Base-by-base conservation (phyloP, 1,284 basidiomycete genomes). In the Paramarasmius palmivorus region DNA sequence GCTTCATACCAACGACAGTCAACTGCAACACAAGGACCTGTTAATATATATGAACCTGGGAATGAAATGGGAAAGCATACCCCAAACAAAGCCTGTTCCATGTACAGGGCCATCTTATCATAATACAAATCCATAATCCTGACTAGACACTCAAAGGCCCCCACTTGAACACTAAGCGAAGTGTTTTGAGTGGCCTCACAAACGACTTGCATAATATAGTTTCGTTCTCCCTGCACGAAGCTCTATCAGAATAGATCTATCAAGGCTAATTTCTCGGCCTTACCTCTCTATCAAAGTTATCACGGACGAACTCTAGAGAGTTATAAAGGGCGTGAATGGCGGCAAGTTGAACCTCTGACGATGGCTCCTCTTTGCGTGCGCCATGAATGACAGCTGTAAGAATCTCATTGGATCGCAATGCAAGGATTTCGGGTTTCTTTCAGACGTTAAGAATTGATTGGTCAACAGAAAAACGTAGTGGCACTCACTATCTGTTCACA, bases 161-260 rank as follows among this genome's bases (percentile, higher is more conserved):
- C 92, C 20, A 95, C 88, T 76, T 98, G 94, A 49, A 98, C 94
- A 41, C 83, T 72, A 15, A 90, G 83, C 4, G 86, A 73, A 2
- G 79, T 59, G 61, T 87, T 94, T 72, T 99, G 97, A 1, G 97
- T 99, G 1, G 96, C 97, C 69, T 99, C 97, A 69, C 96, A 99
- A 23, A 99, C 93, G 49, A 99, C 95, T 77, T 99, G 97, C 97
- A 99, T 99, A 73, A 99, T 99, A 76, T 98, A 99, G 75, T 98
- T 99, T 51, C 96, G 86, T 72, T 99, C 96, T 56, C 97, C 96
- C 93, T 95, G 62, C 23, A 54, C 38, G 50, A 52, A 8, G 52
- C 58, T 45, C 61, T 57, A 23, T 59, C 42, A 59, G 52, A 52
- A 35, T 14, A 57, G 45, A 49, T 44, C 25, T 22, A 50, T 26